Conservation (phyloP, 2,329 filamentous ascomycete species). For the Colletotrichum theobromicola region DNA sequence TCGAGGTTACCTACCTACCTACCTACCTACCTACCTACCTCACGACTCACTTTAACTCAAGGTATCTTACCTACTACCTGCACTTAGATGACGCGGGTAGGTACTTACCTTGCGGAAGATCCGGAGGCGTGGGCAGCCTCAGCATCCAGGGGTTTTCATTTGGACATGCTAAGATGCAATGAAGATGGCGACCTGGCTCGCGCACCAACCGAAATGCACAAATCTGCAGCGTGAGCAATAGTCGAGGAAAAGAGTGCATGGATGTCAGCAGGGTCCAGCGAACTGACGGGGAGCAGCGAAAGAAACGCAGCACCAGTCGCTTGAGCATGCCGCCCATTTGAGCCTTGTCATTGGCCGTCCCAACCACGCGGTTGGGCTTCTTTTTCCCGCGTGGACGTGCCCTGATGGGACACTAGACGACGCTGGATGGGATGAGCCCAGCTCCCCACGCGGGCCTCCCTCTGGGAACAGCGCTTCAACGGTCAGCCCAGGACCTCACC, state of each 20-base stretch:
- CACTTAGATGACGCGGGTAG: background rate
- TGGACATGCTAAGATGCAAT: background rate
- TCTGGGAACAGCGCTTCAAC: too few species aligned
- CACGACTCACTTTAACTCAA: too few species aligned
- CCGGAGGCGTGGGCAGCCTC: background rate
- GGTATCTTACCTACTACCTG: background rate
- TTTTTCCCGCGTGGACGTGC: background rate
- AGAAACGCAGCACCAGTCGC: constrained; percentile 6
- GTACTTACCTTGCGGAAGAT: background rate
- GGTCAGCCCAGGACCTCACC: too few species aligned
- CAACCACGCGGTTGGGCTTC: background rate
- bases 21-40: background rate
- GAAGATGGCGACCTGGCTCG: background rate
- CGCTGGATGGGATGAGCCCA: background rate
- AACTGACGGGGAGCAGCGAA: background rate
- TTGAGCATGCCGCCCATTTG: constrained; percentile 7
- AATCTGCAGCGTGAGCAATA: background rate
- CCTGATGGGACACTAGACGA: background rate
- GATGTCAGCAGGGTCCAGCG: background rate
- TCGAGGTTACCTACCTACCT: background rate
- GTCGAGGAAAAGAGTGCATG: background rate
- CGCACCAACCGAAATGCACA: background rate
- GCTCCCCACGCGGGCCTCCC: background rate
- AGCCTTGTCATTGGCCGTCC: constrained; percentile 4
- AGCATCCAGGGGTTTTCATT: background rate